Base-by-base conservation (phyloP, 2,329 filamentous ascomycete genomes). In the Eurotiales sp. region DNA sequence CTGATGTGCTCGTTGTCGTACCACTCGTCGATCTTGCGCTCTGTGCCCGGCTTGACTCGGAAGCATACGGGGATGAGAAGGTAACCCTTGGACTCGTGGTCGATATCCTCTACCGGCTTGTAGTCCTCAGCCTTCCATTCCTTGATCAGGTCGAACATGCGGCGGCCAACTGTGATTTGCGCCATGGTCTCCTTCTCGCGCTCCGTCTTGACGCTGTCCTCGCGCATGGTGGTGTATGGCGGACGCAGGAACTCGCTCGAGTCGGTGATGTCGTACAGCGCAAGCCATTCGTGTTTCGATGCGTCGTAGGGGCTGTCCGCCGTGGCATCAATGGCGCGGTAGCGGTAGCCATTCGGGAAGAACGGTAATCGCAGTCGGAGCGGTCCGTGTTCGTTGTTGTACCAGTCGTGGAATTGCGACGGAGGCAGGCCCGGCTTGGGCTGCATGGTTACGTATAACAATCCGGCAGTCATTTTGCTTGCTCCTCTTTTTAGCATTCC, bases 351-450 rank as follows among this genome's bases (percentile, higher is more conserved):
- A 67, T 89, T 93, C 59, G 73, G 66, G 64, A 91, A 84, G 61
- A 86, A 84, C 3, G 87, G 82, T 12, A 95, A 73, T 44, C 88
- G 85, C 6, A 95, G 80, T 43, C 90, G 86, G 14, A 84, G 82
- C 15, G 90, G 90, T 49, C 90, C 90, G 72, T 95, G 90, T 73
- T 95, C 90, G 69, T 90, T 93, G 74, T 95, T 91, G 76, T 95
- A 95, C 88, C 88, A 92, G 67, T 95, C 88, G 70, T 95, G 87
- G 72, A 95, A 95, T 62, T 88, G 83, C 56, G 81, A 76, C 43
- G 79, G 70, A 50, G 84, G 76, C 60, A 90, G 77, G 58, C 78
- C 79, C 52, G 81, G 76, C 67, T 81, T 78, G 61, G 89, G 88
- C 71, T 91, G 84, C 86, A 95, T 95, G 14, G 88, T 90, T 59